These are phyloP conservation scores for Solanum chmielewskii DNA, from an alignment of 257 asterid species.

Conservation along the genomic window DNA sequence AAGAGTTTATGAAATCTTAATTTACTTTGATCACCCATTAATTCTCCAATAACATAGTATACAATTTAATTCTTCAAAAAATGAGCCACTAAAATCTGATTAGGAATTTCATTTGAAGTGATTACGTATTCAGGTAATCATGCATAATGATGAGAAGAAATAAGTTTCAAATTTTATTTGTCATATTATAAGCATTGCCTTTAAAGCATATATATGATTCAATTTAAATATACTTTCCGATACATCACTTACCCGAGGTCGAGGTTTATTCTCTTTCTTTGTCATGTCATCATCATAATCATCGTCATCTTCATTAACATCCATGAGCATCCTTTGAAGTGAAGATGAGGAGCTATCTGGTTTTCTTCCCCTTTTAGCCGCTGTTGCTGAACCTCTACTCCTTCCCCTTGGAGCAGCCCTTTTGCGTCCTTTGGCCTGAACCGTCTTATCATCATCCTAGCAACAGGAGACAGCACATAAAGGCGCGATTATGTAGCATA, in stretches of 20 bases:
- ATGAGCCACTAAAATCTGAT: background rate
- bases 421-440: constrained; percentile 60
- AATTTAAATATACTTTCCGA: background rate
- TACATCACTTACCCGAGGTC: constrained; percentile 60
- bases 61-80: background rate
- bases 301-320: constrained; percentile 54
- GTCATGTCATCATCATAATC: constrained; percentile 55
- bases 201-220: background rate
- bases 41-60: background rate
- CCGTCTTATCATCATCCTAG: constrained; percentile 53
- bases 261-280: constrained; percentile 45
- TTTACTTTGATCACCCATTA: background rate
- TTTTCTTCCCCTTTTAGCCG: constrained; percentile 78
- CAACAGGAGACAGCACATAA: background rate
- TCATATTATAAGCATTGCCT: background rate
- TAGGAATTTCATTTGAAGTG: background rate
- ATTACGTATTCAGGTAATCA: background rate
- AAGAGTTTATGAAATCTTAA: background rate
- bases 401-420: constrained; percentile 88
- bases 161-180: background rate
- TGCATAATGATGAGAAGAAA: background rate
- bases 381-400: constrained; percentile 55
- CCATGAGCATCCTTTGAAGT: constrained; percentile 53
- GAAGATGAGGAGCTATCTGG: constrained; percentile 68
- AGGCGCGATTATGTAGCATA: background rate